Evolutionary conservation across 805 yeast species (phyloP).

Genomic region (Zygotorulaspora sp.): DNA sequence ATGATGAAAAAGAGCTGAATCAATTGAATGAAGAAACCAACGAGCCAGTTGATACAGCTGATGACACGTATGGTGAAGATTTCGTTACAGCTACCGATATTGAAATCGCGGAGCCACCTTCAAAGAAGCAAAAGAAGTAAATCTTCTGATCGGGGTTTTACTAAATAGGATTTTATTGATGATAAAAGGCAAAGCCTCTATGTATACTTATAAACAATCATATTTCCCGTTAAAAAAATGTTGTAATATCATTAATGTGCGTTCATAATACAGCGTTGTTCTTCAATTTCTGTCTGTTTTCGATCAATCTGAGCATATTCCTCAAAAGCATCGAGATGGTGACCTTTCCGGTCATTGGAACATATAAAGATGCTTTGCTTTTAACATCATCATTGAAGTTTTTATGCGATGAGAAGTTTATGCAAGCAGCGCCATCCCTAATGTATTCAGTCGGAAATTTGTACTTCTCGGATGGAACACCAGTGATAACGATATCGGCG

Average conservation of each 20-base stretch:
- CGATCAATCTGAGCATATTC: constrained; percentile 75
- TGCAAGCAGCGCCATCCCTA: constrained; percentile 82
- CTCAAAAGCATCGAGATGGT: constrained; percentile 92
- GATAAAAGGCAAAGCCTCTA: not conserved
- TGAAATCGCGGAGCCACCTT: constrained; percentile 27
- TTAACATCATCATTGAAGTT: constrained; percentile 83
- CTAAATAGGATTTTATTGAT: too few species aligned
- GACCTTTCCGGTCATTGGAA: constrained; percentile 94
- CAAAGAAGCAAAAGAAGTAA: constrained; percentile 31
- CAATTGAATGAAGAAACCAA: constrained; percentile 15
- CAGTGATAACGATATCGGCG: constrained; percentile 92
- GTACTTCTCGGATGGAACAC: constrained; percentile 81
- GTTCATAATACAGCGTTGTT: not conserved
- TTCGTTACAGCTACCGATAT: constrained; percentile 35
- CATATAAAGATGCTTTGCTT: constrained; percentile 82
- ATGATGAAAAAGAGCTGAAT: constrained; percentile 38
- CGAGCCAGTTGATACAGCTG: constrained; percentile 6
- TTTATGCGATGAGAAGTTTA: constrained; percentile 84
- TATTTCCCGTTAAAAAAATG: constrained; percentile 3
- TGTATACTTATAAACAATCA: constrained; percentile 7
- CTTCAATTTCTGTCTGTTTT: constrained; percentile 45
- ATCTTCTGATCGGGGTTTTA: not conserved
- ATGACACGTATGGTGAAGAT: constrained; percentile 32
- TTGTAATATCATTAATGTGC: not conserved
- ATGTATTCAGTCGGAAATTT: constrained; percentile 81